Percentiles rank a stretch among this genome's conserved stretches.
Conservation (phyloP, 768 basidiomycete species). For the Chalciporus chontae region DNA sequence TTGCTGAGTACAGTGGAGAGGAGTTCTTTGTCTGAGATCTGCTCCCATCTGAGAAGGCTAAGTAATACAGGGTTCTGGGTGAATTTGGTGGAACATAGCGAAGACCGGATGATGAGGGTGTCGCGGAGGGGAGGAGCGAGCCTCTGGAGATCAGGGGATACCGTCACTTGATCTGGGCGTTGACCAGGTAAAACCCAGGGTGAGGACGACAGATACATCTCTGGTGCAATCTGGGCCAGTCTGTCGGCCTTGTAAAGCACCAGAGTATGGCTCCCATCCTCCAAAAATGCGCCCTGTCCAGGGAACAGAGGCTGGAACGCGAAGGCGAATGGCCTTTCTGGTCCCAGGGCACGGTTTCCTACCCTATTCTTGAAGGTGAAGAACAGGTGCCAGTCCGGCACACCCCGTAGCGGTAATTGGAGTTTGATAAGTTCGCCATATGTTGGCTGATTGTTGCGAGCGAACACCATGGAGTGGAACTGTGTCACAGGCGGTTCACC, state of each 20-base stretch:
- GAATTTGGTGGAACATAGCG: constrained; percentile 87
- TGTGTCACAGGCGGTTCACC: constrained; percentile 78
- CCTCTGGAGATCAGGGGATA: constrained; percentile 60
- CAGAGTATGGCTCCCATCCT: constrained; percentile 86
- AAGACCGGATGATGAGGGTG: constrained; percentile 77
- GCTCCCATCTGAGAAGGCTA: constrained; percentile 78
- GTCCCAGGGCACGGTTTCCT: constrained; percentile 44
- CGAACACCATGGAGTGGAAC: constrained; percentile 90
- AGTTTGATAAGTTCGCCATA: constrained; percentile 94
- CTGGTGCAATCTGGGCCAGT: constrained; percentile 54
- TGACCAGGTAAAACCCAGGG: constrained; percentile 55
- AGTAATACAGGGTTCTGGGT: constrained; percentile 88
- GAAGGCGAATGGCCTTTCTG: constrained; percentile 85
- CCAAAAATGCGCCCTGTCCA: constrained; percentile 70
- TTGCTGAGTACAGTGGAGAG: constrained; percentile 72
- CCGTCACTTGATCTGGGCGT: constrained; percentile 52
- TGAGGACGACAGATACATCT: constrained; percentile 70
- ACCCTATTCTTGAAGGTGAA: constrained; percentile 85
- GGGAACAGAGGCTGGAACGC: constrained; percentile 87
- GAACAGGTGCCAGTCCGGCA: constrained; percentile 86
- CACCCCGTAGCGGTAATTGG: constrained; percentile 60
- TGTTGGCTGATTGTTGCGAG: constrained; percentile 83
- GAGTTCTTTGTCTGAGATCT: constrained; percentile 56
- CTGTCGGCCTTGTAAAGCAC: constrained; percentile 83
- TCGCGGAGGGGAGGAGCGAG: constrained; percentile 72